Base-by-base conservation (phyloP, 2,329 filamentous ascomycete species). In the Calonectria pauciramosa region DNA sequence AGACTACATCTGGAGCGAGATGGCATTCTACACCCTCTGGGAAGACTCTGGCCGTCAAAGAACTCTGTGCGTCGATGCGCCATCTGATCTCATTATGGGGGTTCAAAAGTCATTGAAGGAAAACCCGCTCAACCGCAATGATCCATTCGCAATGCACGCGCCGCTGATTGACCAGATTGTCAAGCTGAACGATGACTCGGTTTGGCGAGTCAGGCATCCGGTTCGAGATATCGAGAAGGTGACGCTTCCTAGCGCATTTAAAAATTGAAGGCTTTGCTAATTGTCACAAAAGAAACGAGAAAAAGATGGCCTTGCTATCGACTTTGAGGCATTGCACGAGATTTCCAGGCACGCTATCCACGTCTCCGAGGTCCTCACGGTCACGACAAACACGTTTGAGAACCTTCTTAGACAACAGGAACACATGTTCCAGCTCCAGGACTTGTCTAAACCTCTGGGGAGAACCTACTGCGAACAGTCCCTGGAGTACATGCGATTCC, bases 341-440 rank as follows among this genome's bases (percentile, higher is more conserved):
- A 38, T 63, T n/a, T 70, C 68, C 9, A 34, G 68, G 14, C 68
- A 70, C 38, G 68, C 68, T 18, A 63, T 70, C 20, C 68, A 70
- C 23, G 59, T 70, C 30, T 70, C 54, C 44, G 68, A 70, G 30
- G 68, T 70, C 14, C 68, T 70, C n/a, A 7, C 9, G 0, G 68
- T 49, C 4, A 63, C 68, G 16, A 49, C 30, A n/a, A 32, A 70
- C 52, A 63, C 54, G 3, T 41, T 70, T n/a, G 54, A 70, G 41
- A 36, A 28, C 32, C 34, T 70, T 2, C 41, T 70, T 3, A 28
- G 54, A 16, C 68, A 70, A 14, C 28, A 36, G 7, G 34, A 26
- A 7, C 13, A 16, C 23, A 9, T 70, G 20, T 63, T 52, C 23
- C 20, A 51, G 20, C 13, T 14, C 10, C 8, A 13, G 2, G 54